These are phyloP conservation scores for Starmera dryadoides DNA, from an alignment of 805 yeast genomes.

Conservation along the genomic window DNA sequence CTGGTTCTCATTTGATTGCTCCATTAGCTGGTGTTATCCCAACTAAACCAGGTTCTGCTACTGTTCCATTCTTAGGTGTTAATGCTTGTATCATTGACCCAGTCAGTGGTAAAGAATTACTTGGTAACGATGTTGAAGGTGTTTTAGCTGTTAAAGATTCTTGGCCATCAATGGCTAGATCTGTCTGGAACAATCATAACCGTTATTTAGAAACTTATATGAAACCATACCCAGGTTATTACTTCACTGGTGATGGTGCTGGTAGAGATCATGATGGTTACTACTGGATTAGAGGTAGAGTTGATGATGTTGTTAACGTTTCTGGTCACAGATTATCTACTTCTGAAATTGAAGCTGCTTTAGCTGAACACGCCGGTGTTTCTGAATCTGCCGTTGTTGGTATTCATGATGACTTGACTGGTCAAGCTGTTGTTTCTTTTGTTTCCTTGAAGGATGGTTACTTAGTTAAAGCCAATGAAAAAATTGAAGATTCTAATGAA, in stretches of 20 bases:
- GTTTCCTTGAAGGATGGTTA: constrained; percentile 59
- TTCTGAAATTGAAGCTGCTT: constrained; percentile 81
- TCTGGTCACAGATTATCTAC: constrained; percentile 86
- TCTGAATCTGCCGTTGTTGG: constrained; percentile 84
- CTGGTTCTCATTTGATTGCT: constrained; percentile 73
- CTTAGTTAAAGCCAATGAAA: constrained; percentile 26
- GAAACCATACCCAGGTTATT: constrained; percentile 74
- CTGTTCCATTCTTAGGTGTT: constrained; percentile 80
- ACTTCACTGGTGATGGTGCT: constrained; percentile 88
- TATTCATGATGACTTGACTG: constrained; percentile 74
- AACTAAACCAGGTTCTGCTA: constrained; percentile 80
- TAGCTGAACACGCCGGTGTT: constrained; percentile 62
- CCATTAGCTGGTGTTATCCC: constrained; percentile 75
- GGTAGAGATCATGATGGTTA: constrained; percentile 80
- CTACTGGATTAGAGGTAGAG: constrained; percentile 82
- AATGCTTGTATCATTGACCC: constrained; percentile 71
- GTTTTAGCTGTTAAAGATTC: constrained; percentile 63
- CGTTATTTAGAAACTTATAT: constrained; percentile 76
- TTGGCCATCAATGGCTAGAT: constrained; percentile 86
- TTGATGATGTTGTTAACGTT: constrained; percentile 83
- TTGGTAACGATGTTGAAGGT: constrained; percentile 72
- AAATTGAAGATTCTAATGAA: constrained; percentile 6
- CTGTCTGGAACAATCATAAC: constrained; percentile 71
- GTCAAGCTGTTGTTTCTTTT: constrained; percentile 80
- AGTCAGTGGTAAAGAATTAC: constrained; percentile 59